A percentile compares a stretch with the other conserved stretches of the same genome.
Evolutionary conservation across 139 green algal genomes (phyloP).

Genomic region (Asterochloris erici): DNA sequence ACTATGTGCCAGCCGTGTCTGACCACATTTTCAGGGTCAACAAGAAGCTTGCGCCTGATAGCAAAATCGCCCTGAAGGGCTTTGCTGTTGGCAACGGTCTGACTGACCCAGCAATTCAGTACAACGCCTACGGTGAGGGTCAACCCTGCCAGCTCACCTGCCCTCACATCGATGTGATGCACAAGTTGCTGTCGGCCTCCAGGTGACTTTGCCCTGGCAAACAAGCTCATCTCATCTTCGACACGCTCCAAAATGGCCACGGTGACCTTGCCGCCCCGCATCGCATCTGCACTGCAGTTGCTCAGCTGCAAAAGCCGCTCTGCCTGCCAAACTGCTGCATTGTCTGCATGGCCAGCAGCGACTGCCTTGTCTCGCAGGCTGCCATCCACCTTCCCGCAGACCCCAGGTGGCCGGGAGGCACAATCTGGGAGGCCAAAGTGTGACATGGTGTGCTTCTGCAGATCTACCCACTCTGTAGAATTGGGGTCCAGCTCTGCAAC

Average conservation of each 20-base stretch:
- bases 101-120: slow-evolving; percentile 88
- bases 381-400: too few species aligned
- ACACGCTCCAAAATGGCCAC: neutral
- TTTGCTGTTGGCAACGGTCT: slow-evolving; percentile 93
- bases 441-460: slow-evolving; percentile 6
- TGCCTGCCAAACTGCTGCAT: too few species aligned
- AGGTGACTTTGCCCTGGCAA: slow-evolving; percentile 4
- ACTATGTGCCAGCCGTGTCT: slow-evolving; percentile 36
- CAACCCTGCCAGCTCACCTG: neutral
- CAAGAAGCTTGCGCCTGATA: slow-evolving; percentile 26
- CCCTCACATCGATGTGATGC: neutral
- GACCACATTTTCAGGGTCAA: slow-evolving; percentile 18
- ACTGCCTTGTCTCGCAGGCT: too few species aligned
- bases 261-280: too few species aligned
- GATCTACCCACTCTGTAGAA: slow-evolving; percentile 52
- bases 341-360: too few species aligned
- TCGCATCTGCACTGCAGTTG: too few species aligned
- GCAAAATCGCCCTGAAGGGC: slow-evolving; percentile 59
- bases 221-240: neutral
- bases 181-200: neutral
- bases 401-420: too few species aligned
- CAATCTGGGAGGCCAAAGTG: too few species aligned
- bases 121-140: slow-evolving; percentile 24
- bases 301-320: too few species aligned
- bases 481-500: slow-evolving; percentile 55